Percentiles rank a stretch among this genome's conserved stretches.
These are phyloP conservation scores for Leucoagaricus sp. DNA, from an alignment of 1,284 basidiomycete genomes.

Conservation along the genomic window DNA sequence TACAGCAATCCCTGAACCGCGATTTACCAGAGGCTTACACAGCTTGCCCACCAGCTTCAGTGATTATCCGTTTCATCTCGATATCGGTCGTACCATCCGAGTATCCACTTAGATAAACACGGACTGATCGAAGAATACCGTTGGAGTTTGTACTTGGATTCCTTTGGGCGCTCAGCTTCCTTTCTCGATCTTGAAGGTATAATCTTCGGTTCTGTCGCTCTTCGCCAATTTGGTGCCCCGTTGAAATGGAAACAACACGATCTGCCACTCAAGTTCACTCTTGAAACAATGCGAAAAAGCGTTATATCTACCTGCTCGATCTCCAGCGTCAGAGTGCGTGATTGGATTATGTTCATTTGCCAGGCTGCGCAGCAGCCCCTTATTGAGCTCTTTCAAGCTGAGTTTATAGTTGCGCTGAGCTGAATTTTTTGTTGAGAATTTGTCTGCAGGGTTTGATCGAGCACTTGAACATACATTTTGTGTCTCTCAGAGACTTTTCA, in stretches of 20 bases:
- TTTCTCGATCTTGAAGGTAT: slow-evolving; percentile 47
- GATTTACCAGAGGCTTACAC: slow-evolving; percentile 38
- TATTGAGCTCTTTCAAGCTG: slow-evolving; percentile 41
- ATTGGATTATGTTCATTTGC: slow-evolving; percentile 67
- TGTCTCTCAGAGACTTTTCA: background rate
- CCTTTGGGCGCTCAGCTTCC: slow-evolving; percentile 54
- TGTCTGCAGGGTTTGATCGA: background rate
- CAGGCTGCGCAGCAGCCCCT: slow-evolving; percentile 57
- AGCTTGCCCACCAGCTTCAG: slow-evolving; percentile 56
- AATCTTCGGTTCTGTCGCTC: slow-evolving; percentile 38
- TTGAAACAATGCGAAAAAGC: slow-evolving; percentile 1
- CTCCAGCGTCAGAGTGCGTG: slow-evolving; percentile 64
- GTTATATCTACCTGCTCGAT: slow-evolving; percentile 52
- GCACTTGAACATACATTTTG: slow-evolving; percentile 6
- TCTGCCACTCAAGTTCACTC: slow-evolving; percentile 37
- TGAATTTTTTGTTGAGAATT: background rate
- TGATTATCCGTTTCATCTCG: slow-evolving; percentile 66
- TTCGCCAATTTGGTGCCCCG: slow-evolving; percentile 70
- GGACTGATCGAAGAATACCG: slow-evolving; percentile 32
- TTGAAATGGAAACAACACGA: slow-evolving; percentile 55
- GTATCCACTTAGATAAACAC: slow-evolving; percentile 68
- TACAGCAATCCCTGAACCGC: background rate
- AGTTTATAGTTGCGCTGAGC: background rate
- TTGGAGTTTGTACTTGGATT: slow-evolving; percentile 22
- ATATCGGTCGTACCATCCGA: slow-evolving; percentile 69